A percentile compares a stretch with the other conserved stretches of the same genome.
These are phyloP conservation scores for Phytophthora meadii DNA, from an alignment of 352 stramenopile genomes.

Conservation along the genomic window DNA sequence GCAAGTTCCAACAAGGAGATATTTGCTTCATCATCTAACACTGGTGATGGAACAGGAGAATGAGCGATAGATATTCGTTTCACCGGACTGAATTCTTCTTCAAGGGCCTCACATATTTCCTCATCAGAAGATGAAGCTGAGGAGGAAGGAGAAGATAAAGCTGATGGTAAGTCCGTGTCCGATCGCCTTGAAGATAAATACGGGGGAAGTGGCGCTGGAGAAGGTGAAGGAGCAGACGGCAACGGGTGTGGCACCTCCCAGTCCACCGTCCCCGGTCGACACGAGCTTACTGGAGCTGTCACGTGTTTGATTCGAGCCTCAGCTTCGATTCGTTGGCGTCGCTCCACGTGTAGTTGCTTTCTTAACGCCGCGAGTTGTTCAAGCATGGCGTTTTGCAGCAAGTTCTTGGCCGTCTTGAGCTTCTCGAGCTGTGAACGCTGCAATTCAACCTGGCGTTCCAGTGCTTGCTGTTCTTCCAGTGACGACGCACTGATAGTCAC, in stretches of 20 bases:
- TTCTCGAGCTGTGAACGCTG: slow-evolving; percentile 80
- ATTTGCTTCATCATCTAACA: slow-evolving; percentile 19
- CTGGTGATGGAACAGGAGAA: not conserved
- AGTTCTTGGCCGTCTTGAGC: slow-evolving; percentile 76
- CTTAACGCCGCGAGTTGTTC: slow-evolving; percentile 78
- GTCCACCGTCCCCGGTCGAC: slow-evolving; percentile 20
- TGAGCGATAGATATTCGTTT: slow-evolving; percentile 9
- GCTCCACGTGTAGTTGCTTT: slow-evolving; percentile 80
- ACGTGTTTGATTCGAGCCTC: slow-evolving; percentile 77
- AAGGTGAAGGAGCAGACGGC: slow-evolving; percentile 38
- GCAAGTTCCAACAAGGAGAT: slow-evolving; percentile 69
- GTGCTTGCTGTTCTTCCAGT: slow-evolving; percentile 76
- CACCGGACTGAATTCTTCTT: slow-evolving; percentile 20
- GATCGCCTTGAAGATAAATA: slow-evolving; percentile 37
- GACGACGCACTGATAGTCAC: slow-evolving; percentile 85
- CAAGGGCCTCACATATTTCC: slow-evolving; percentile 24
- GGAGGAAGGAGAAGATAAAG: slow-evolving; percentile 27
- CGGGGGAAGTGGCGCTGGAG: slow-evolving; percentile 40
- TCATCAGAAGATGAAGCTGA: slow-evolving; percentile 37
- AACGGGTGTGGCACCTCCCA: slow-evolving; percentile 54
- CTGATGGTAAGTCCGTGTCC: slow-evolving; percentile 26
- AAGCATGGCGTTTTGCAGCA: slow-evolving; percentile 86
- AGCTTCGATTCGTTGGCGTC: slow-evolving; percentile 67
- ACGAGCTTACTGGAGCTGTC: slow-evolving; percentile 4
- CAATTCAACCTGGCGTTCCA: slow-evolving; percentile 63